Base-by-base conservation (phyloP, 345 rosid genomes). In the Sapria himalayana region DNA sequence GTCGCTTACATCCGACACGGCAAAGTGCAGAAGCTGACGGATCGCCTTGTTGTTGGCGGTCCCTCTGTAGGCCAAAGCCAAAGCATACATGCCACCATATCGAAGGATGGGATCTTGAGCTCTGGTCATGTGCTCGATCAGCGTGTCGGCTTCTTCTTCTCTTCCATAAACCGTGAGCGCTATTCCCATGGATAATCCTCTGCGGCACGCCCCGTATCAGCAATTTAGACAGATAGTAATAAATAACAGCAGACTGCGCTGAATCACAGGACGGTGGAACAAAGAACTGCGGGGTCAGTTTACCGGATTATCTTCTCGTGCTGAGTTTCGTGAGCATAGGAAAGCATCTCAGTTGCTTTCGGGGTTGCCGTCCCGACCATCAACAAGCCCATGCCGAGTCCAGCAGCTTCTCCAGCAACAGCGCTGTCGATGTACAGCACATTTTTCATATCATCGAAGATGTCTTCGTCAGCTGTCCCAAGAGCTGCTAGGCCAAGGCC, bases 351-450 rank as follows among this genome's bases (percentile, higher is more conserved):
- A 25, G 80, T 64, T 11, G 96, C 96, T 59, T 75, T 91, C 59
- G 77, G 95, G 40, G 86, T 91, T 18, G 96, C 94, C 34, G 99
- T 84, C 61, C 99, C 99, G 54, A 80, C 99, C 99, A 91, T 74
- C 14, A 91, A 77, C 51, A 91, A 59, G 41, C 99, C 99, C 95
- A 91, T 91, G 58, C 95, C 72, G 47, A 91, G 74, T 29, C 99
- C 99, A 50, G 95, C 99, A 67, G 99, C 99, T 68, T 91, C 99
- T 50, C 99, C 93, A 31, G 95, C 95, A 54, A 91, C 93, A 15
- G 96, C 96, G 63, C 92, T 80, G 60, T 91, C 99, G 25, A 80
- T 66, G 19, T 91, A 84, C 25, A 91, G 74, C 43, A 63, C 85
- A 57, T 59, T 84, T 69, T 80, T 80, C 22, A 84, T 64, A 54